Base-by-base conservation (phyloP, 108 stramenopile genomes). In the Halocafeteria seosinensis region DNA sequence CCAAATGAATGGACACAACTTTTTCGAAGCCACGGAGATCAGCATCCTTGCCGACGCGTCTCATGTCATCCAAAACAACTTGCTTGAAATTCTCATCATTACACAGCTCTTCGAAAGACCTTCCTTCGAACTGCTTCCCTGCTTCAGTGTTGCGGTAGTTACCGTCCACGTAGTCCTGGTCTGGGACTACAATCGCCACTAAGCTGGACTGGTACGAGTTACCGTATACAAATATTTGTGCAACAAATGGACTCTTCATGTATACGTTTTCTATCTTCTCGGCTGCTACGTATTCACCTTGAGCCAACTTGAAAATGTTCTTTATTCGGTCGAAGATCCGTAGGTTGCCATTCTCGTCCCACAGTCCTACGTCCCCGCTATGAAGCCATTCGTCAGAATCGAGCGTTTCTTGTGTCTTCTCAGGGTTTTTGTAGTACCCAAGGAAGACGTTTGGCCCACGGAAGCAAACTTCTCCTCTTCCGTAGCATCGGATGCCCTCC, bases 201-300 rank as follows among this genome's bases (percentile, higher is more conserved):
- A 91, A 77, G 60, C 62, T 75, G 59, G 73, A 87, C 67, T 91
- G 85, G 12, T 84, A 79, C 5, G 88, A 89, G 74, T 94, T 92
- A 0, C 94, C 94, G 71, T 94, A 80, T 9, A 96, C 89, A 71
- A 91, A 96, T 28, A 78, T 73, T 70, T 92, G 90, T 32, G 81
- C 87, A 50, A 94, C 77, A 25, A 91, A 62, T 0, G 76, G 64
- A 37, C 86, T 85, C 67, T 75, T 85, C 8, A 77, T 74, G 50
- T 89, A 57, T n/a, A 88, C 72, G 69, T 92, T 91, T 73, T 96
- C 94, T 62, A 96, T 80, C 83, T 94, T 94, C 72, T 96, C 94
- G 5, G 92, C 85, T 23, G 94, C 90, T 37, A 75, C 47, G 72
- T 64, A 76, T 73, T 73, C 67, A 60, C 91, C 94, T 76, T 92